A percentile compares a stretch with the other conserved stretches of the same genome.
These are phyloP conservation scores for Zasmidium citrigriseum DNA, from an alignment of 2,329 filamentous ascomycete species.

Conservation along the genomic window DNA sequence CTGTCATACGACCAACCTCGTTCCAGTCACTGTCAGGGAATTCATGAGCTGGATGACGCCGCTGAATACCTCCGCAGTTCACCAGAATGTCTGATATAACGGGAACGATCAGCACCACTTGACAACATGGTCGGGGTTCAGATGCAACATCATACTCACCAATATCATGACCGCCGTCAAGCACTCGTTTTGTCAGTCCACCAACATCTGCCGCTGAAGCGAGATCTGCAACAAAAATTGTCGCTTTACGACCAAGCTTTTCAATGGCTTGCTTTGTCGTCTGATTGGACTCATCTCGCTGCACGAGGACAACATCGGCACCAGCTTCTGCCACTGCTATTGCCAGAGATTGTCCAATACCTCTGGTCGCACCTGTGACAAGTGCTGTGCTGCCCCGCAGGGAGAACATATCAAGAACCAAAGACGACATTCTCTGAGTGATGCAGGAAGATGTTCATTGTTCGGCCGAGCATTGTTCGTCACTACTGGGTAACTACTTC, in stretches of 20 bases:
- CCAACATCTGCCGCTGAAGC: constrained; percentile 59
- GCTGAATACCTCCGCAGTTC: constrained; percentile 85
- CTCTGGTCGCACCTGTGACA: constrained; percentile 51
- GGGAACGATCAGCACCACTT: background rate
- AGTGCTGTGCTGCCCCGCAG: constrained; percentile 51
- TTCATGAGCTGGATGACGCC: constrained; percentile 69
- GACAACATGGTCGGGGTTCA: background rate
- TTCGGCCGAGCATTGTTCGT: background rate
- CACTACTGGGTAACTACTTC: background rate
- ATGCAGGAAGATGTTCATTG: background rate
- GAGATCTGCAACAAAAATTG: constrained; percentile 70
- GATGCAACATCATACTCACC: background rate
- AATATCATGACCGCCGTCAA: constrained; percentile 64
- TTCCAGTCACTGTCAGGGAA: constrained; percentile 79
- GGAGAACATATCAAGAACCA: constrained; percentile 47
- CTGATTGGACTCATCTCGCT: constrained; percentile 58
- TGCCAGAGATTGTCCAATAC: constrained; percentile 52
- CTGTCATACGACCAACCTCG: constrained; percentile 52
- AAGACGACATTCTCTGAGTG: constrained; percentile 25
- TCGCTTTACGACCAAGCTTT: constrained; percentile 64
- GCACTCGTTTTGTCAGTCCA: constrained; percentile 59
- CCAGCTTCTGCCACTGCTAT: constrained; percentile 52
- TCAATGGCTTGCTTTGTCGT: constrained; percentile 63
- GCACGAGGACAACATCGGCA: constrained; percentile 51
- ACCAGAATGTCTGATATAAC: constrained; percentile 66